Percentiles rank a stretch among this genome's conserved stretches.
Evolutionary conservation across 2,329 filamentous ascomycete genomes (phyloP).

Genomic region (Thelonectria rubi): DNA sequence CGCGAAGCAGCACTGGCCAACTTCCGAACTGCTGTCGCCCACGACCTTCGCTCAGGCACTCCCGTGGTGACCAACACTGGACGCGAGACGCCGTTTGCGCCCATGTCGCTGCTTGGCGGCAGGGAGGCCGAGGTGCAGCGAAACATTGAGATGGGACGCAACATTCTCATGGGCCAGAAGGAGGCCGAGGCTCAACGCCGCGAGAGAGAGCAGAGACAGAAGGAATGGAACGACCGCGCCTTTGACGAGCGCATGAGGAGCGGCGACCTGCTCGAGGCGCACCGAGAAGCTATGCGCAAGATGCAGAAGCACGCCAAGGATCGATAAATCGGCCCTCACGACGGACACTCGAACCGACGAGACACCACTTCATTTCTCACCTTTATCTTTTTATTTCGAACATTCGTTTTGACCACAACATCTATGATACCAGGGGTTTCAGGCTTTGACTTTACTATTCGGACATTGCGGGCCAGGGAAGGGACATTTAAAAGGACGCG

Average conservation of each 20-base stretch:
- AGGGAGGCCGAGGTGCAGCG: conserved; percentile 55
- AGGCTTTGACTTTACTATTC: conserved; percentile 25
- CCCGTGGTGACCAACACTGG: conserved; percentile 46
- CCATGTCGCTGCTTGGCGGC: conserved; percentile 45
- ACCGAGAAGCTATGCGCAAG: conserved; percentile 80
- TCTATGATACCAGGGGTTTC: conserved; percentile 41
- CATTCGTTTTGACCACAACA: conserved; percentile 27
- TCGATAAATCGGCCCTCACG: conserved; percentile 12
- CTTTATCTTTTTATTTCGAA: conserved; percentile 26
- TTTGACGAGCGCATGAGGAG: conserved; percentile 81
- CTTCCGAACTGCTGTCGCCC: conserved; percentile 72
- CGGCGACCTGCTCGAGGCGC: conserved; percentile 77
- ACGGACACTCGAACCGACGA: neutral
- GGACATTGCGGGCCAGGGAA: conserved; percentile 22
- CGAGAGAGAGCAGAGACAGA: conserved; percentile 66
- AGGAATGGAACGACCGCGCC: conserved; percentile 66
- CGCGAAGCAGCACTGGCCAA: conserved; percentile 70
- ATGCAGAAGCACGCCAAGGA: conserved; percentile 70
- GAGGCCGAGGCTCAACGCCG: conserved; percentile 69
- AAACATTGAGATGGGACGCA: conserved; percentile 64
- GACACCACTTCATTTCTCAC: conserved; percentile 22
- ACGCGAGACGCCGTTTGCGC: conserved; percentile 52
- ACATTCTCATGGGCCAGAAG: conserved; percentile 66
- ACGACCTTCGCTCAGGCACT: conserved; percentile 63
- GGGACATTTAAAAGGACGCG: conserved; percentile 27